Conservation (phyloP, 176 grass and related monocot genomes). For the Musa schizocarpa region DNA sequence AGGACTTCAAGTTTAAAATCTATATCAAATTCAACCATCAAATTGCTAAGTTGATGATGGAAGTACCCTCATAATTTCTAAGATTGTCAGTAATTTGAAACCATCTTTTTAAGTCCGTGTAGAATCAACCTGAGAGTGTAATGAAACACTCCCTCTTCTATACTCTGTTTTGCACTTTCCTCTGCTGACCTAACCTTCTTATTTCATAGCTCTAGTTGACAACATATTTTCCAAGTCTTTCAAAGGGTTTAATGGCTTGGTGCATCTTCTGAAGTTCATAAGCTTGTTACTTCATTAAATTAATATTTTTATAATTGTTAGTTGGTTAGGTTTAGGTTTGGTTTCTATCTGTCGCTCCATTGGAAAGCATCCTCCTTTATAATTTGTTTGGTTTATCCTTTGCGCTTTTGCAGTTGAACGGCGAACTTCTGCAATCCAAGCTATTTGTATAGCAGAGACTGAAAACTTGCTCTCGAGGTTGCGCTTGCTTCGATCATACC, state of each 20-base stretch:
- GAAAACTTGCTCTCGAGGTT: constrained; percentile 47
- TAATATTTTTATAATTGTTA: not conserved
- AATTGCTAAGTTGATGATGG: too few species aligned
- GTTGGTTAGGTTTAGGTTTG: not conserved
- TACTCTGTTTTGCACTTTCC: too few species aligned
- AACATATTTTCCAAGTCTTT: too few species aligned
- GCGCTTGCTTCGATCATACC: constrained; percentile 33
- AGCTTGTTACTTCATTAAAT: not conserved
- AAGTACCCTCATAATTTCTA: too few species aligned
- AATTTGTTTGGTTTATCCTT: not conserved
- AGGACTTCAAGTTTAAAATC: too few species aligned
- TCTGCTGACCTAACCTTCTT: too few species aligned
- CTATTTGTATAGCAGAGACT: constrained; percentile 43
- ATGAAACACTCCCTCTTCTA: too few species aligned
- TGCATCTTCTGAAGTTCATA: not conserved
- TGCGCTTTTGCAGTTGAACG: constrained; percentile 26
- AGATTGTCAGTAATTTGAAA: too few species aligned
- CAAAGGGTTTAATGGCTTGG: not conserved
- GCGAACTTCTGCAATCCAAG: constrained; percentile 48
- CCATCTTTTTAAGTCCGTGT: too few species aligned
- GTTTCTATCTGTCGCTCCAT: not conserved
- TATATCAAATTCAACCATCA: too few species aligned
- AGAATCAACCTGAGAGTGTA: too few species aligned
- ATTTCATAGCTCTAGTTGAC: too few species aligned
- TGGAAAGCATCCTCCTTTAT: not conserved